These are phyloP conservation scores for Suillus occidentalis DNA, from an alignment of 768 basidiomycete species.

Conservation along the genomic window DNA sequence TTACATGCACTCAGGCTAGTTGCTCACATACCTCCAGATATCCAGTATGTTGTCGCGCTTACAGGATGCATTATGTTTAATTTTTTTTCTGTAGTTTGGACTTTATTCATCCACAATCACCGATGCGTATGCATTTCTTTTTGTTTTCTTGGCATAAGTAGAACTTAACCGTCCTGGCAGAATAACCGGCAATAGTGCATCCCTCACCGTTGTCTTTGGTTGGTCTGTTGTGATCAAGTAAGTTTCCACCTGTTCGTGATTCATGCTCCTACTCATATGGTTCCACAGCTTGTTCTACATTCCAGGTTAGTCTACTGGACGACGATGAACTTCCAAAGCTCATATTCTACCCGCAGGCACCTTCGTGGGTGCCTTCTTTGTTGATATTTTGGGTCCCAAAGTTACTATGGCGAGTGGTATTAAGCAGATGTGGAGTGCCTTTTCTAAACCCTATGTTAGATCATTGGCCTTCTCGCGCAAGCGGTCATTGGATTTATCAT, in stretches of 20 bases:
- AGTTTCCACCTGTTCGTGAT: slow-evolving; percentile 23
- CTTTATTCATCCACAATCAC: slow-evolving; percentile 80
- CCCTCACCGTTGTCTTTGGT: slow-evolving; percentile 68
- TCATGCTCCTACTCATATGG: slow-evolving; percentile 35
- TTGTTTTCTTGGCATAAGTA: neutral
- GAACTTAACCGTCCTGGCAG: slow-evolving; percentile 32
- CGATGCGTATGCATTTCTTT: slow-evolving; percentile 46
- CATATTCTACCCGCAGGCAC: slow-evolving; percentile 41
- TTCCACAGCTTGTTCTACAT: slow-evolving; percentile 57
- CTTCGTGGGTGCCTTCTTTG: slow-evolving; percentile 68
- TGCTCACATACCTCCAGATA: slow-evolving; percentile 40
- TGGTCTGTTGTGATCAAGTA: slow-evolving; percentile 88
- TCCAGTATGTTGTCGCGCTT: slow-evolving; percentile 47
- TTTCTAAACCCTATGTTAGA: slow-evolving; percentile 38
- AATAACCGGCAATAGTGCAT: slow-evolving; percentile 52
- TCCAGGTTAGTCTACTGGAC: slow-evolving; percentile 40
- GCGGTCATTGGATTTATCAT: slow-evolving; percentile 85
- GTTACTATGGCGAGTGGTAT: slow-evolving; percentile 57
- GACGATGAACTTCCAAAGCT: slow-evolving; percentile 11
- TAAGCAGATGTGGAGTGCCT: neutral
- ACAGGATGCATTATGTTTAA: neutral
- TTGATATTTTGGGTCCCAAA: slow-evolving; percentile 78
- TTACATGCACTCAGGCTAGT: neutral
- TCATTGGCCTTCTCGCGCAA: slow-evolving; percentile 64
- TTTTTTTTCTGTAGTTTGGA: slow-evolving; percentile 56